phyloP scores from a whole-genome alignment of 805 yeast genomes.

The Yamadazyma laniorum region DNA sequence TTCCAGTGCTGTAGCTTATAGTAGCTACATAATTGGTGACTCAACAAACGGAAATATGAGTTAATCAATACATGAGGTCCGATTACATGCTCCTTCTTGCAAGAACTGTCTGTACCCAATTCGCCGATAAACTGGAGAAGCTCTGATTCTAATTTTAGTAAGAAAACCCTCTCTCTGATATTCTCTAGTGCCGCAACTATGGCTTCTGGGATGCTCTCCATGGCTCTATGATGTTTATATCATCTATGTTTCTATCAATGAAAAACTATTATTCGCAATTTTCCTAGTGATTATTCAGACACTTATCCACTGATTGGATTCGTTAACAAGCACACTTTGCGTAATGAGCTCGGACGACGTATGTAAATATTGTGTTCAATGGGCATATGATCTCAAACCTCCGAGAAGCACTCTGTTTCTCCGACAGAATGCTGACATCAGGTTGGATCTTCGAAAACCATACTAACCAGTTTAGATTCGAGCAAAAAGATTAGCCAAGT shows the following conservation, averaged over 20 bases:
- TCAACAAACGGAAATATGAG: slow-evolving; percentile 63
- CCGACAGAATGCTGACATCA: too few relatives aligned
- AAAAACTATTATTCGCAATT: too few relatives aligned
- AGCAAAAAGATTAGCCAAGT: slow-evolving; percentile 52
- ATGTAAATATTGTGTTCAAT: slow-evolving; percentile 12
- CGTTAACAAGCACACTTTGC: too few relatives aligned
- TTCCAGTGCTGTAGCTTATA: slow-evolving; percentile 55
- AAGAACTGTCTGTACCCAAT: neutral
- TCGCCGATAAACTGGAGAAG: neutral
- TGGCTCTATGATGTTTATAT: too few relatives aligned
- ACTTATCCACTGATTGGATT: too few relatives aligned
- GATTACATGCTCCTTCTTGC: slow-evolving; percentile 1
- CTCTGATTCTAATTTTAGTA: neutral
- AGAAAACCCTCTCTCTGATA: slow-evolving; percentile 1
- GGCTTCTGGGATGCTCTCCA: slow-evolving; percentile 3
- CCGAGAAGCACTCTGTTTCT: too few relatives aligned
- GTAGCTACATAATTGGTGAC: slow-evolving; percentile 70
- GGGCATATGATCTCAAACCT: neutral
- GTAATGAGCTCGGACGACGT: slow-evolving; percentile 18
- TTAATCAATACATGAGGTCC: slow-evolving; percentile 26
- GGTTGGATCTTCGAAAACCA: too few relatives aligned
- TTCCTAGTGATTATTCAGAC: too few relatives aligned
- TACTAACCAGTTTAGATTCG: slow-evolving; percentile 39
- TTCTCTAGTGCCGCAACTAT: neutral
- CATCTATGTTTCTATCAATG: too few relatives aligned